Evolutionary conservation across 352 stramenopile species (phyloP).

Genomic region (Phytophthora sojae): DNA sequence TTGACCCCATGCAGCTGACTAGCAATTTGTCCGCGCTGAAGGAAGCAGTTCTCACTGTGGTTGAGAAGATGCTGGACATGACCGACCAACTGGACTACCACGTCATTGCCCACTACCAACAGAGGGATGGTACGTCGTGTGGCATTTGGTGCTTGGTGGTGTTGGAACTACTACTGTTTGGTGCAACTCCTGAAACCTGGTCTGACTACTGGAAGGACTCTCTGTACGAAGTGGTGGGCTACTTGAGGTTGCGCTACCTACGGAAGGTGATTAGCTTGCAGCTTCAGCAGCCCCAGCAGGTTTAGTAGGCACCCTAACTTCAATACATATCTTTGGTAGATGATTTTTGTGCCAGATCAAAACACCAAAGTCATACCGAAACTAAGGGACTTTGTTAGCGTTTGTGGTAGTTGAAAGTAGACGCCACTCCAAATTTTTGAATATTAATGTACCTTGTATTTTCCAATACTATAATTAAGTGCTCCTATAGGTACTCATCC

Average conservation of each 20-base stretch:
- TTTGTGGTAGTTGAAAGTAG: no score
- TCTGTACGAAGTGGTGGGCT: constrained; percentile 8
- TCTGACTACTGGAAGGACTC: not conserved
- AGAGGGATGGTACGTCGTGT: constrained; percentile 7
- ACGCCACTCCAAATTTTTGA: no score
- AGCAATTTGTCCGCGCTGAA: not conserved
- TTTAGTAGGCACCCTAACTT: no score
- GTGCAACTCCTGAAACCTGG: constrained; percentile 11
- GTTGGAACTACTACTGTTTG: constrained; percentile 19
- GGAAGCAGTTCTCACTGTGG: not conserved
- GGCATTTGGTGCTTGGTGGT: constrained; percentile 15
- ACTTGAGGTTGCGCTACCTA: not conserved
- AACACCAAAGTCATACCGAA: no score
- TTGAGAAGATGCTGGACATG: constrained; percentile 7
- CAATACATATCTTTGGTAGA: no score
- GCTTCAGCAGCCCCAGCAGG: no score
- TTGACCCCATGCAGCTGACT: constrained; percentile 3
- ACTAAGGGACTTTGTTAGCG: no score
- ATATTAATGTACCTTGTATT: no score
- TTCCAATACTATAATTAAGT: no score
- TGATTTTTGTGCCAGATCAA: no score
- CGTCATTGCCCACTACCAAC: constrained; percentile 4
- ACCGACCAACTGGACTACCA: constrained; percentile 10
- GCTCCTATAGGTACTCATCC: no score
- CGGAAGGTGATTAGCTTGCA: not conserved